Conservation (phyloP, 495 filamentous ascomycete genomes). For the Chaetomium fimeti region DNA sequence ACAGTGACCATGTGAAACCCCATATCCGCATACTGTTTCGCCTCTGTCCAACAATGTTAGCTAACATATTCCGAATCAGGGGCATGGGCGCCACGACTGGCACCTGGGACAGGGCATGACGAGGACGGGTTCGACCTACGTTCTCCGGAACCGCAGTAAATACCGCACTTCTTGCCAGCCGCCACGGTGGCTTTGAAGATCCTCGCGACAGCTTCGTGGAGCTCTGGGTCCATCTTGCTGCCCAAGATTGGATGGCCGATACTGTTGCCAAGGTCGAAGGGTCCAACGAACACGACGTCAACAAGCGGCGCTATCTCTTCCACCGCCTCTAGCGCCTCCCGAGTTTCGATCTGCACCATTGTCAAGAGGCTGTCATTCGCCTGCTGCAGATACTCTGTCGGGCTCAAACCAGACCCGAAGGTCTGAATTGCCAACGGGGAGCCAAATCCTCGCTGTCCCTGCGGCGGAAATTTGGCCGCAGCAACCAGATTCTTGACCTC, state of each 20-base stretch:
- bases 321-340: slow-evolving; percentile 65
- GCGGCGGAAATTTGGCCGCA: slow-evolving; percentile 66
- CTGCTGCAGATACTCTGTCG: slow-evolving; percentile 67
- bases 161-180: slow-evolving; percentile 72
- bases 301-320: slow-evolving; percentile 72
- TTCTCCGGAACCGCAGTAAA: slow-evolving; percentile 68
- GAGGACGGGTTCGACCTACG: slow-evolving; percentile 22
- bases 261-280: slow-evolving; percentile 72
- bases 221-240: slow-evolving; percentile 60
- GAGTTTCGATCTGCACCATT: slow-evolving; percentile 81
- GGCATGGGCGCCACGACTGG: no score
- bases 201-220: slow-evolving; percentile 64
- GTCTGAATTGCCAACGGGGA: slow-evolving; percentile 65
- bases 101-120: no score
- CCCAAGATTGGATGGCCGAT: slow-evolving; percentile 68
- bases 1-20: slow-evolving; percentile 78
- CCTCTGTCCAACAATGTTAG: slow-evolving; percentile 36
- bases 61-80: no score
- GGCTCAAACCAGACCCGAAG: slow-evolving; percentile 54
- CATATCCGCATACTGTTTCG: slow-evolving; percentile 58
- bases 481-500: slow-evolving; percentile 59
- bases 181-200: slow-evolving; percentile 60
- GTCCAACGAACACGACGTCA: slow-evolving; percentile 76
- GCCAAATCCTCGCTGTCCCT: slow-evolving; percentile 63
- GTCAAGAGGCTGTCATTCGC: slow-evolving; percentile 70